Evolutionary conservation across 345 rosid species (phyloP), one percentile per base, ranked within the genome.

Genomic region (Linum usitatissimum): DNA sequence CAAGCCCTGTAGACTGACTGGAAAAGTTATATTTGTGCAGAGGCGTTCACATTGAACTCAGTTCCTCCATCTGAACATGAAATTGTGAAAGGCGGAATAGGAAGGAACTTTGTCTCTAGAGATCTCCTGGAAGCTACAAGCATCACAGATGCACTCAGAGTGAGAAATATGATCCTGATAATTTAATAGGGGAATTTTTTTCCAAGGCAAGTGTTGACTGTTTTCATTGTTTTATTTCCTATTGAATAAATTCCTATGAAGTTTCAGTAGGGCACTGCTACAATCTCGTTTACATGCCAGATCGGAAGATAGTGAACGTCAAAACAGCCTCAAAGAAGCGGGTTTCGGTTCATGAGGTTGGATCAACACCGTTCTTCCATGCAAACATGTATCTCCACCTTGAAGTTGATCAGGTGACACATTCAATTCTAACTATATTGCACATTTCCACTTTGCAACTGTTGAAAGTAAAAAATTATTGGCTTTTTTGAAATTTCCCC

Each of bases 351-450:
- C 74, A 59, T n/a, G 75, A 78, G 54, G 70, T 82, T 28, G 78
- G 76, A 28, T 34, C 58, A 20, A 68, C 70, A n/a, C 83, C 83
- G 21, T 80, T 76, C 67, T 84, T 84, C 74, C 86, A 78, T 59
- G 90, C 90, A 51, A 84, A 84, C 68, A 80, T 81, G 85, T 81
- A 78, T 64, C 80, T 80, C 67, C 90, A 81, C 66, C 86, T 80
- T 68, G 75, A 70, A 64, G 71, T 80, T 23, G 67, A 70, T 31
- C 90, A 84, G 83, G 85, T 77, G 77, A 77, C 54, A 18, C 17
- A 62, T 12, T 58, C 5, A n/a, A 21, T 7, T 23, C 18, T 53
- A 18, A 28, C 49, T 20, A 62, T 15, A 6, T 18, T 23, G 28
- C 18, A 40, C 45, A 30, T 13, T 53, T 53, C 17, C 8, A 2